Evolutionary conservation across 805 yeast species (phyloP), one percentile per base, ranked within the genome.

Genomic region (Teunomyces tritomae): DNA sequence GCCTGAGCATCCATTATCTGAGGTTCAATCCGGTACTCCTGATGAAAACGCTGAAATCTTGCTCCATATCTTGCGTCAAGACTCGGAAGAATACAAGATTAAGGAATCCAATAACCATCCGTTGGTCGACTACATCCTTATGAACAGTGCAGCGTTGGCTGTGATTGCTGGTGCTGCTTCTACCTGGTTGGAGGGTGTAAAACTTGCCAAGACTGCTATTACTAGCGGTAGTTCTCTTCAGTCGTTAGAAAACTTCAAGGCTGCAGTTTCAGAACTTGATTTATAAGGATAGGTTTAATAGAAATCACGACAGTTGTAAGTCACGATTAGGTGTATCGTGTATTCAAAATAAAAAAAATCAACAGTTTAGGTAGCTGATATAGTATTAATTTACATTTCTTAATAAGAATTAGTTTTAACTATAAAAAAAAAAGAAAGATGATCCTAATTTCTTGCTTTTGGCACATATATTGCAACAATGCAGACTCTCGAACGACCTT

Each of bases 71-170:
- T 63, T 73, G 51, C 53, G 73, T 74, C 61, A 80, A 45, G 78
- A 79, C 50, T 59, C 71, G 39, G 69, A 73, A 4, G 66, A 71
- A 32, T 80, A 70, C 47, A 75, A 79, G 24, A 72, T 82, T 49
- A 62, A 67, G 26, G 67, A 65, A 2, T 61, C 61, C 28, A 49
- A 50, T 27, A 70, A 69, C 55, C 76, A 73, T 45, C 88, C 98
- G 3, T 68, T 91, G 11, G 82, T 84, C 44, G 97, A 94, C 67
- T 94, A 91, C 68, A 94, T 94, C n/a, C 65, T 92, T 48, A 67
- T 94, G 77, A 94, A 94, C 65, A 77, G 95, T 16, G 91, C 91
- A 3, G 96, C 96, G 0, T 70, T 94, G 48, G 91, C 92, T 1
- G 88, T 86, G 28, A 81, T 90, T 20, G 77, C 85, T 9, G 96